Evolutionary conservation across 78 protist genomes (phyloP).

Genomic region (Polysphondylium violaceum): DNA sequence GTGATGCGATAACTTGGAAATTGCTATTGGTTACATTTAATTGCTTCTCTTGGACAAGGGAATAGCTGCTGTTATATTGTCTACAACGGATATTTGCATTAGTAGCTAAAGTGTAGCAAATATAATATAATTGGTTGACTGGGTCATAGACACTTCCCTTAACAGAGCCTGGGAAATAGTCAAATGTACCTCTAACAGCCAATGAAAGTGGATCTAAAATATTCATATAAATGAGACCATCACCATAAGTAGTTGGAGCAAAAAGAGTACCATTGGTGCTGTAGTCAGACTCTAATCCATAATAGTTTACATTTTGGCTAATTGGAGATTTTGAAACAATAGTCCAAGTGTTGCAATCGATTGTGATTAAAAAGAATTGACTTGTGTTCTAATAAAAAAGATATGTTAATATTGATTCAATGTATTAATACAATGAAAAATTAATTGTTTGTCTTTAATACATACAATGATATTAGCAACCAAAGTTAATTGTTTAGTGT

Average conservation of each 20-base stretch:
- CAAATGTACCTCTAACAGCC: not conserved
- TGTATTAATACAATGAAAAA: not conserved
- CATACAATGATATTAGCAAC: not conserved
- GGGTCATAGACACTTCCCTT: not conserved
- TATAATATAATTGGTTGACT: not conserved
- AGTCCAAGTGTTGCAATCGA: not conserved
- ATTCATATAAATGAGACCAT: not conserved
- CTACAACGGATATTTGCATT: not conserved
- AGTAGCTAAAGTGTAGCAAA: not conserved
- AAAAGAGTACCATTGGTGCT: not conserved
- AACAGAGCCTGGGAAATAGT: not conserved
- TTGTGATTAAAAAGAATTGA: not conserved
- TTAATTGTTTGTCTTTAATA: not conserved
- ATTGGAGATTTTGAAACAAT: not conserved
- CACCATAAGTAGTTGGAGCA: not conserved
- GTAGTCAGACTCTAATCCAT: not conserved
- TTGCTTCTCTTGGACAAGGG: not conserved
- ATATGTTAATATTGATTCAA: too few relatives aligned
- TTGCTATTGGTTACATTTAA: not conserved
- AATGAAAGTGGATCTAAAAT: not conserved
- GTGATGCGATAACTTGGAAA: not conserved
- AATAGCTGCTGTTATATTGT: not conserved
- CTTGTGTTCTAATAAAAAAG: not conserved
- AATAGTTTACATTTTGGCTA: not conserved
- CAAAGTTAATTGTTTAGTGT: not conserved